Percentiles rank a stretch among this genome's conserved stretches.
Conservation (phyloP, 352 stramenopile species). For the Thraustochytrium sp. region DNA sequence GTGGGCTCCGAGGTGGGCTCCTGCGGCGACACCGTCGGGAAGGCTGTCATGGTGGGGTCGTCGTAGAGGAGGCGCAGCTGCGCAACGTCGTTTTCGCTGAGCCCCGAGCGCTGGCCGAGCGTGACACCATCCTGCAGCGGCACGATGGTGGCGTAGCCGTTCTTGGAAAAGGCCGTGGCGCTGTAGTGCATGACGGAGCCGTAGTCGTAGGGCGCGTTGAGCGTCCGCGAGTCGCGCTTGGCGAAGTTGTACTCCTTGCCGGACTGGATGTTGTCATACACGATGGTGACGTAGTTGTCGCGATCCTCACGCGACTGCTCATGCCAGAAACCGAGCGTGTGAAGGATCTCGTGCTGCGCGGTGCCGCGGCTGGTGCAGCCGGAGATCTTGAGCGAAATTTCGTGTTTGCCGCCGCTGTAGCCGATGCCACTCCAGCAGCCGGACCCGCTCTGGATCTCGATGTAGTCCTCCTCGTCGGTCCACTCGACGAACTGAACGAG, state of each 20-base stretch:
- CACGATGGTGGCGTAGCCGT: neutral
- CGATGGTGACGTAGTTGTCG: conserved; percentile 13
- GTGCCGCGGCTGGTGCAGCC: neutral
- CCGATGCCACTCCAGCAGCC: neutral
- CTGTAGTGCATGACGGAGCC: conserved; percentile 38
- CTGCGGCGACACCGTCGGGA: neutral
- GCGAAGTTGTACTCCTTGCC: conserved; percentile 15
- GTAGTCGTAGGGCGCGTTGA: conserved; percentile 28
- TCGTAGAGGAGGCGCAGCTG: conserved; percentile 19
- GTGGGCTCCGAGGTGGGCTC: neutral
- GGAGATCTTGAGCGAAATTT: neutral
- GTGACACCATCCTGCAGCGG: neutral
- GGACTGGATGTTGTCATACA: neutral
- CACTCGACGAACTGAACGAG: neutral
- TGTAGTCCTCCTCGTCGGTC: neutral
- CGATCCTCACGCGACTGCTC: conserved; percentile 45
- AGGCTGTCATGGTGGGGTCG: neutral
- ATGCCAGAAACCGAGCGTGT: conserved; percentile 53
- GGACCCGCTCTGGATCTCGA: neutral
- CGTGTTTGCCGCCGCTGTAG: neutral
- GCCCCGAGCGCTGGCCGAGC: conserved; percentile 1
- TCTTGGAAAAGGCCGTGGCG: conserved; percentile 13
- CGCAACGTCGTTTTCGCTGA: neutral
- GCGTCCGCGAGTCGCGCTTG: neutral
- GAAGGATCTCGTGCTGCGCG: conserved; percentile 47